A percentile compares a stretch with the other conserved stretches of the same genome.
These are phyloP conservation scores for Backusella luteola DNA, from an alignment of 192 early-diverging fungal genomes.

Conservation along the genomic window DNA sequence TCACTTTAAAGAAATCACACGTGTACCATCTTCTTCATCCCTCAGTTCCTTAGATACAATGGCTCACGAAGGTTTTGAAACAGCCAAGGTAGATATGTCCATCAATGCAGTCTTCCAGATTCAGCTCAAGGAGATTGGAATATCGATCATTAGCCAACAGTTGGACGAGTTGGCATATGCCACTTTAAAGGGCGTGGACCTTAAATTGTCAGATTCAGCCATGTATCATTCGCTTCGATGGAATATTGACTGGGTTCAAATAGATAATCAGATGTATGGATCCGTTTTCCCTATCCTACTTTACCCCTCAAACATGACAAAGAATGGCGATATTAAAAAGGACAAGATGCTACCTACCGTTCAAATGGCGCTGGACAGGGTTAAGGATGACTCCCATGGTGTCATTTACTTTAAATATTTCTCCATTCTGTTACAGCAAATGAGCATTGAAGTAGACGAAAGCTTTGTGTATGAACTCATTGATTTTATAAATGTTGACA, in stretches of 20 bases:
- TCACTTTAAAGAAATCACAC: slow-evolving; percentile 46
- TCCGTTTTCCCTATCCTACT: slow-evolving; percentile 88
- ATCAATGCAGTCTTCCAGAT: slow-evolving; percentile 64
- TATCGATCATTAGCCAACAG: slow-evolving; percentile 81
- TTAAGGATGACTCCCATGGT: slow-evolving; percentile 93
- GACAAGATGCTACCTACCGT: slow-evolving; percentile 52
- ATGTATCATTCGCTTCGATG: slow-evolving; percentile 77
- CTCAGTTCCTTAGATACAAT: background rate
- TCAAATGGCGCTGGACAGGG: slow-evolving; percentile 74
- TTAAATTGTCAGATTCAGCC: slow-evolving; percentile 79
- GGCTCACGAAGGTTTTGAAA: slow-evolving; percentile 46
- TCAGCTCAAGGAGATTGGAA: slow-evolving; percentile 83
- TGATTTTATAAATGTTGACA: slow-evolving; percentile 81
- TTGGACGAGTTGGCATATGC: slow-evolving; percentile 87
- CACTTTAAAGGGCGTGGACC: slow-evolving; percentile 72
- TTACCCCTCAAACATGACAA: slow-evolving; percentile 86
- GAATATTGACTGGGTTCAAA: slow-evolving; percentile 87
- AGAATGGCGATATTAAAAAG: slow-evolving; percentile 58
- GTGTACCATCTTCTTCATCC: slow-evolving; percentile 2
- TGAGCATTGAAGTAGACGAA: slow-evolving; percentile 94
- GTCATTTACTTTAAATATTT: slow-evolving; percentile 96
- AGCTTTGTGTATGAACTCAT: slow-evolving; percentile 84
- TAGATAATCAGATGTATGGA: slow-evolving; percentile 95
- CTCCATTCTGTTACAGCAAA: slow-evolving; percentile 86
- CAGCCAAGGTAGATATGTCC: slow-evolving; percentile 49